Evolutionary conservation across 176 grass and related monocot species (phyloP).

Genomic region (Aechmea fasciata): DNA sequence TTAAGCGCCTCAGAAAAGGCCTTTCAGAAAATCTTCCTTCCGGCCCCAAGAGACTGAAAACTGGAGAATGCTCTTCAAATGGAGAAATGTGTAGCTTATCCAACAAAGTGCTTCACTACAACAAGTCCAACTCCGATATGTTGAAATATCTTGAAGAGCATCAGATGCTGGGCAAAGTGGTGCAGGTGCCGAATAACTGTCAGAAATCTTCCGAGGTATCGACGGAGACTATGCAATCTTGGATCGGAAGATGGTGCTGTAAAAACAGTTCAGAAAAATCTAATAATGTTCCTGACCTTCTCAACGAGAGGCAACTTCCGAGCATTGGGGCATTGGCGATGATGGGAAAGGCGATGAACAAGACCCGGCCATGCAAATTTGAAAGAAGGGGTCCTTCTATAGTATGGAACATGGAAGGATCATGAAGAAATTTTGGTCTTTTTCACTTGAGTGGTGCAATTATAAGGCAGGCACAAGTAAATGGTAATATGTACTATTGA

Average conservation of each 20-base stretch:
- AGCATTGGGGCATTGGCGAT: constrained; percentile 85
- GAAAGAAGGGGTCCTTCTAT: constrained; percentile 45
- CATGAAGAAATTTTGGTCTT: constrained; percentile 2
- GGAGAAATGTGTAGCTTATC: constrained; percentile 7
- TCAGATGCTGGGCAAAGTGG: background rate
- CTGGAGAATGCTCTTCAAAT: constrained; percentile 9
- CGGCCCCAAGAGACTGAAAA: constrained; percentile 28
- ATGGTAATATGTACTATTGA: no score
- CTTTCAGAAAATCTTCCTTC: constrained; percentile 11
- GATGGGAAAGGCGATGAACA: constrained; percentile 69
- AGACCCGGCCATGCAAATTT: constrained; percentile 40
- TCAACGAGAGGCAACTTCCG: constrained; percentile 39
- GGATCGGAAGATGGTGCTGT: constrained; percentile 53
- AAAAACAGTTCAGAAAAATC: constrained; percentile 13
- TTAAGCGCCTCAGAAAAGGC: constrained; percentile 41
- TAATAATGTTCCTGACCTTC: constrained; percentile 7
- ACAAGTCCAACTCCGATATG: background rate
- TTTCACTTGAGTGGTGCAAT: no score
- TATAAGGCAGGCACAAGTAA: no score
- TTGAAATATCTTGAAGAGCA: constrained; percentile 5
- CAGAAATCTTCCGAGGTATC: constrained; percentile 5
- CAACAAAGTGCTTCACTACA: background rate
- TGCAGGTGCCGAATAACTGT: constrained; percentile 7
- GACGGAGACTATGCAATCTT: constrained; percentile 28
- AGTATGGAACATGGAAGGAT: constrained; percentile 47